Evolutionary conservation across 441 rosid genomes (phyloP).

Genomic region (Aleurites moluccanus): DNA sequence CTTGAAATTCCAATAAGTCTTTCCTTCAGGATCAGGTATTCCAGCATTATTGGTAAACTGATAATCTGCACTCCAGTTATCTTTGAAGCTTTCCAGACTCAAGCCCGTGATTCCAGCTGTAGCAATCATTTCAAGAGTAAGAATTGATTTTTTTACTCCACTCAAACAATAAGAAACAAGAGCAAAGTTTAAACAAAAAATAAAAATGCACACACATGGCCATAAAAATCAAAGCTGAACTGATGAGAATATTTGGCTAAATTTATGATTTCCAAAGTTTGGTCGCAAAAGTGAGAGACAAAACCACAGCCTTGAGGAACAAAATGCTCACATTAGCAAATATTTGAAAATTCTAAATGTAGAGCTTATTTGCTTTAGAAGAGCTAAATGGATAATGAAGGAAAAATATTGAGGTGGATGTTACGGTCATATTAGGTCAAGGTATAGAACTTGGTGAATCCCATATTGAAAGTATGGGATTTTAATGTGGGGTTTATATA

Average conservation of each 20-base stretch:
- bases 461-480: too few species aligned
- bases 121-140: conserved; percentile 32
- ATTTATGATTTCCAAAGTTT: background rate
- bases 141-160: background rate
- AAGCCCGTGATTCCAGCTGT: conserved; percentile 84
- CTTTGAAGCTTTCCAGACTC: conserved; percentile 69
- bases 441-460: too few species aligned
- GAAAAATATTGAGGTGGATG: too few species aligned
- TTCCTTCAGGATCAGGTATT: conserved; percentile 78
- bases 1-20: conserved; percentile 82
- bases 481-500: too few species aligned
- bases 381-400: too few species aligned
- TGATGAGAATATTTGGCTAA: background rate
- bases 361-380: background rate
- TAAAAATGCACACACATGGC: background rate
- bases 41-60: conserved; percentile 85
- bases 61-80: conserved; percentile 88
- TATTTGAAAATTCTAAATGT: too few species aligned
- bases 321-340: too few species aligned
- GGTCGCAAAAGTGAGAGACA: background rate
- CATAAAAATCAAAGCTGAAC: background rate
- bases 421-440: too few species aligned
- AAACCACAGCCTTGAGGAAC: background rate
- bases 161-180: conserved; percentile 3
- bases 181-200: background rate